Evolutionary conservation across 805 yeast genomes (phyloP), one percentile per base, ranked within the genome.

Genomic region (Metschnikowia koreensis): DNA sequence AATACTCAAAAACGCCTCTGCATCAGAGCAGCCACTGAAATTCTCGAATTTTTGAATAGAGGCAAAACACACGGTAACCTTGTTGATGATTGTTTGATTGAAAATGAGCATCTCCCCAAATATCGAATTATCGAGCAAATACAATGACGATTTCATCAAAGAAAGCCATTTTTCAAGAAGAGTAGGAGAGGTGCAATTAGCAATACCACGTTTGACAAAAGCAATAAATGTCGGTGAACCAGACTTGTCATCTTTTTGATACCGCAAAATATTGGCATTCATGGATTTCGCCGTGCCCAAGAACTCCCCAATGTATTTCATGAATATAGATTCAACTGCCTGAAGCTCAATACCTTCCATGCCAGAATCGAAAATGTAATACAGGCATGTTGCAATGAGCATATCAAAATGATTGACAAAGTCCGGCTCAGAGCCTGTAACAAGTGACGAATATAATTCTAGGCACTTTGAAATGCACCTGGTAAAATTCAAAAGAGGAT

Each of bases 371-470:
- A 48, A 43, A 43, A 61, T 50, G 47, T 61, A 66, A 45, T 63
- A 62, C n/a, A 63, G 57, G 50, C 74, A 69, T 5, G 65, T 48
- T 26, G 71, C 69, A 15, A 82, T 66, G 28, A 81, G 58, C 7
- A 65, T 55, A n/a, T 72, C 65, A 33, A 83, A 75, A 40, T 73
- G 73, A 0, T 66, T 67, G 7, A 70, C 71, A 50, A 85, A 83
- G 48, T 81, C 76, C 0, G 70, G 47, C 57, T 86, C 92, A 12
- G 77, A 70, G 0, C 89, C 91, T 57, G 80, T 81, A 1, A 84
- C 57, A 26, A 87, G 61, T 0, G 73, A 29, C 2, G 58, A 47
- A 34, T 66, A 79, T 1, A 86, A 58, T 4, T 74, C 70, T 41
- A 87, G 66, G 1, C 79, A 68, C 68, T 47, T 66, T 63, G 11